A percentile compares a stretch with the other conserved stretches of the same genome.
Conservation (phyloP, 2,329 filamentous ascomycete species). For the Esteya vermicola region DNA sequence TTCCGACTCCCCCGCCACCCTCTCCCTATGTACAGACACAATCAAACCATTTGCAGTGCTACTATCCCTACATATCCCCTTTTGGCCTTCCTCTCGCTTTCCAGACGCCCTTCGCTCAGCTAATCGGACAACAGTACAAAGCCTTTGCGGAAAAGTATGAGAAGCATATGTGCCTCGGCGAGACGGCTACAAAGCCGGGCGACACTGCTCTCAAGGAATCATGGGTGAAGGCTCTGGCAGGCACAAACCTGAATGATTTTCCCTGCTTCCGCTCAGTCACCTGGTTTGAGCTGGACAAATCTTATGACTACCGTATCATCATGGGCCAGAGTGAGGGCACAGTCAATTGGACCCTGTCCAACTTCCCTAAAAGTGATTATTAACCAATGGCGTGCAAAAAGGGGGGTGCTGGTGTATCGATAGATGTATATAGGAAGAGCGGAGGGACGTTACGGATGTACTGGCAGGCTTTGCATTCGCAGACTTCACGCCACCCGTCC, state of each 20-base stretch:
- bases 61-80: not conserved
- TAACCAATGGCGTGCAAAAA: too few relatives aligned
- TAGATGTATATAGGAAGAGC: too few relatives aligned
- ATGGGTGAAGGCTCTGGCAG: not conserved
- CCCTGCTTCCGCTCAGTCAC: slow-evolving; percentile 1
- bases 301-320: not conserved
- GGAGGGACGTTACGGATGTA: too few relatives aligned
- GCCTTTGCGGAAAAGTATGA: not conserved
- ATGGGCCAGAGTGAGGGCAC: not conserved
- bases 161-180: not conserved
- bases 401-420: too few relatives aligned
- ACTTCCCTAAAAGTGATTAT: not conserved
- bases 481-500: too few relatives aligned
- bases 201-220: not conserved
- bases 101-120: too few relatives aligned
- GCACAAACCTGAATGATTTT: not conserved
- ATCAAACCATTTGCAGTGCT: too few relatives aligned
- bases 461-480: too few relatives aligned
- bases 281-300: slow-evolving; percentile 1
- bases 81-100: not conserved
- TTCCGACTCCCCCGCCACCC: too few relatives aligned
- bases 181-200: not conserved
- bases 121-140: not conserved
- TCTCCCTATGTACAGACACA: too few relatives aligned
- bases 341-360: slow-evolving; percentile 1